These are phyloP conservation scores for Xylogone sp. DNA, from an alignment of 2,329 filamentous ascomycete species.

Conservation along the genomic window DNA sequence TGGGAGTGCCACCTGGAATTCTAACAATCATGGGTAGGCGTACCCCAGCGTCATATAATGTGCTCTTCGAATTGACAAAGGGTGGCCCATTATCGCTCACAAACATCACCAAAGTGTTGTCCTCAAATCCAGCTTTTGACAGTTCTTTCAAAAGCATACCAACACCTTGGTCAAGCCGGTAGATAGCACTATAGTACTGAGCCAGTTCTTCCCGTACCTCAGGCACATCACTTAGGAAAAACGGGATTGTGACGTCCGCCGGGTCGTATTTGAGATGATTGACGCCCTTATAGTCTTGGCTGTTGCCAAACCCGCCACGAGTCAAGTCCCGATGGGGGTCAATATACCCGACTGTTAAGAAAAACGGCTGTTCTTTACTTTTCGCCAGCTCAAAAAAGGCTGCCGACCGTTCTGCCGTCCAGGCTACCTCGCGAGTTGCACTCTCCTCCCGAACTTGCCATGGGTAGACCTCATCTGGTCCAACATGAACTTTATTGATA, in stretches of 20 bases:
- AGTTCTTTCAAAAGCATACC: conserved; percentile 31
- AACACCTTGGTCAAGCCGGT: conserved; percentile 33
- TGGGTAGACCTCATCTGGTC: conserved; percentile 34
- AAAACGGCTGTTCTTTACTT: conserved; percentile 32
- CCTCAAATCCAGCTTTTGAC: conserved; percentile 18
- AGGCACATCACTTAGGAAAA: conserved; percentile 19
- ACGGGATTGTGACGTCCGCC: conserved; percentile 22
- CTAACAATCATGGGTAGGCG: conserved; percentile 33
- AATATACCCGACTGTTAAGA: conserved; percentile 41
- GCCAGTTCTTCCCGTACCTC: conserved; percentile 24
- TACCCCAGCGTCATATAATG: conserved; percentile 36
- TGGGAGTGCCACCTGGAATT: conserved; percentile 18
- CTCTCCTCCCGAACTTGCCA: conserved; percentile 39
- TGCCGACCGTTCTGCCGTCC: conserved; percentile 33
- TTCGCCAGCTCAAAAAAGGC: conserved; percentile 34
- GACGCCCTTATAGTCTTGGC: conserved; percentile 19
- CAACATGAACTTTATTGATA: conserved; percentile 46
- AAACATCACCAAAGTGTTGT: conserved; percentile 35
- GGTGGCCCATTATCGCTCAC: conserved; percentile 38
- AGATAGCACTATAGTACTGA: conserved; percentile 17
- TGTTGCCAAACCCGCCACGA: conserved; percentile 30
- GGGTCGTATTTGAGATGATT: conserved; percentile 7
- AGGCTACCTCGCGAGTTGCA: conserved; percentile 38
- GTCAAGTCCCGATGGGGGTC: conserved; percentile 43
- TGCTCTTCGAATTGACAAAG: conserved; percentile 40